Evolutionary conservation across 2,329 filamentous ascomycete species (phyloP), one percentile per base, ranked within the genome.

Genomic region (Alternaria novae-zelandiae): DNA sequence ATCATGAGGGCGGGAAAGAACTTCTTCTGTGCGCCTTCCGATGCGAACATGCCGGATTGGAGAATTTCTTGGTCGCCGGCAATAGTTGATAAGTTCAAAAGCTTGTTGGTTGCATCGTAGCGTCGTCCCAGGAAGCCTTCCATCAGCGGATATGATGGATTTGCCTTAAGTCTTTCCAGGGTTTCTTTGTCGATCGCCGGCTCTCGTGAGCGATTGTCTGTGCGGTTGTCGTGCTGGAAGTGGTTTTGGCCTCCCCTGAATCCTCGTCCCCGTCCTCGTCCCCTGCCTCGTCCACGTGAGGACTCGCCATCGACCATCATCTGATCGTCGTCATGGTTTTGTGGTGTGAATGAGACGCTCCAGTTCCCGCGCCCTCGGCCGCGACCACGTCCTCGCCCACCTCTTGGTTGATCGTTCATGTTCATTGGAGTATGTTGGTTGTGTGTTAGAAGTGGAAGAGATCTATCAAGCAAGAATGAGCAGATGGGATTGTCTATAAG

Each of bases 1-100:
- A 88, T 89, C 92, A 98, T 97, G 65, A 98, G 85, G 2, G 92
- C 95, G 56, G 92, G 92, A 82, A 98, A 97, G 66, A 97, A 92
- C 79, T 97, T 99, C 67, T 91, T 87, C 49, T 91, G 89, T 1
- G 89, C 90, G 4, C 90, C 88, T 62, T 86, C 87, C 63, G 84
- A 88, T 65, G 89, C 87, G 77, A 97, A 94, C 73, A 95, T 91
- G 41, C 92, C 92, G 80, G 94, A 89, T 45, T 87, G 84, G 57
- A 89, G 84, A 5, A 98, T 86, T 61, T 90, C 87, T 2, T 88
- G 82, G 72, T 98, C 95, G 51, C 87, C 83, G 30, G 87, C 90
- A 10, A 98, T 87, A 1, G 86, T 84, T n/a, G 93, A 94, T 10
- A 99, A 87, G 75, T 97, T 89, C 43, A 98, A 86, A 1, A 97